Percentiles rank a stretch among this genome's conserved stretches.
These are phyloP conservation scores for Brassica nigra DNA, from an alignment of 345 rosid genomes.

Conservation along the genomic window DNA sequence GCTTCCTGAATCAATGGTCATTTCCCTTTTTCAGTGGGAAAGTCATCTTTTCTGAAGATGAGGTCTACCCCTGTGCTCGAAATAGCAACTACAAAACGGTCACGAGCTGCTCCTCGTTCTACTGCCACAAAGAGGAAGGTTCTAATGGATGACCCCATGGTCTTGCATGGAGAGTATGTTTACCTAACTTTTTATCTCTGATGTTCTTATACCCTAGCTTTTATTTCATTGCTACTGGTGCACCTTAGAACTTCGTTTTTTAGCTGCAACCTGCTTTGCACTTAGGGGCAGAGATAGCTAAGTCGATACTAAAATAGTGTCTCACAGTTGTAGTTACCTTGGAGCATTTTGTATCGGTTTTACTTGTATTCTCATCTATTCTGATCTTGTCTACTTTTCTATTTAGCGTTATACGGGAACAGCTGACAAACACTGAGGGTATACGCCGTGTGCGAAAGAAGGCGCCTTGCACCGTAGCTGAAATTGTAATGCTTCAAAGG, in stretches of 20 bases:
- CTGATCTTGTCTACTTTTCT: constrained; percentile 38
- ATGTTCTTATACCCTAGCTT: not conserved
- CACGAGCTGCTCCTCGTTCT: constrained; percentile 57
- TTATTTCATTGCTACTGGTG: not conserved
- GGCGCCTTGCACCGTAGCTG: constrained; percentile 95
- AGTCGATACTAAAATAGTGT: not conserved
- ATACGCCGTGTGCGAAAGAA: constrained; percentile 93
- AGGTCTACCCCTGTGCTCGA: constrained; percentile 70
- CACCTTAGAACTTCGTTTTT: constrained; percentile 2
- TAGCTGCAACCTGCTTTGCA: constrained; percentile 8
- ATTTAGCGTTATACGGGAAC: constrained; percentile 82
- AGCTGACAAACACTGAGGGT: constrained; percentile 81
- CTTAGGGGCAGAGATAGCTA: constrained; percentile 14
- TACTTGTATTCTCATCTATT: constrained; percentile 20
- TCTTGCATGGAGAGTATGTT: constrained; percentile 98
- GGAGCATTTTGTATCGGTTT: not conserved
- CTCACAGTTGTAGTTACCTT: not conserved
- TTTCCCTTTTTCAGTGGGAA: constrained; percentile 62
- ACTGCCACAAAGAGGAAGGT: constrained; percentile 84
- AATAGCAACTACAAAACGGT: constrained; percentile 64
- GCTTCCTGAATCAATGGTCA: constrained; percentile 4
- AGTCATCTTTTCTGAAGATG: constrained; percentile 80
- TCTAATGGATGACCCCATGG: constrained; percentile 91
- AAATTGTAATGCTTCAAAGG: constrained; percentile 82
- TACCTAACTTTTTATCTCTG: constrained; percentile 3